Evolutionary conservation across 805 yeast genomes (phyloP).

Genomic region (Scheffersomyces amazonensis): DNA sequence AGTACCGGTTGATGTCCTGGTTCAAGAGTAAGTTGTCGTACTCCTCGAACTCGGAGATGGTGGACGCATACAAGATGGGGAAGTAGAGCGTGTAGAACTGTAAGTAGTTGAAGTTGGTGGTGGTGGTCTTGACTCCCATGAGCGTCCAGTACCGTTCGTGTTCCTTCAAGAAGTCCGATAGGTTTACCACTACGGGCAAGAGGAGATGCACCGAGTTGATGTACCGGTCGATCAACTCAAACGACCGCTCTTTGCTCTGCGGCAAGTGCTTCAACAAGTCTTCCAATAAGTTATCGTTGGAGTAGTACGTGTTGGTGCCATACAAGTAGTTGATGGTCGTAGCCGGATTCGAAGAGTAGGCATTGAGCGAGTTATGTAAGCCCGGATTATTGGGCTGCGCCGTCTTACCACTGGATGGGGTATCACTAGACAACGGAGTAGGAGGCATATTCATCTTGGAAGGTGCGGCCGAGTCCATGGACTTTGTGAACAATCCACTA

Average conservation of each 20-base stretch:
- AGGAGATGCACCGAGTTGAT: slow-evolving; percentile 53
- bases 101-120: slow-evolving; percentile 27
- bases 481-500: slow-evolving; percentile 9
- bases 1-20: slow-evolving; percentile 48
- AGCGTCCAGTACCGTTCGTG: slow-evolving; percentile 50
- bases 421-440: background rate
- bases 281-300: slow-evolving; percentile 28
- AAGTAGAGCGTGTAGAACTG: slow-evolving; percentile 49
- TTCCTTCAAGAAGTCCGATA: slow-evolving; percentile 39
- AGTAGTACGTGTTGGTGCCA: slow-evolving; percentile 39
- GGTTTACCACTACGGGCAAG: slow-evolving; percentile 49
- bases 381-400: slow-evolving; percentile 17
- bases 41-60: slow-evolving; percentile 59
- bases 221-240: slow-evolving; percentile 47
- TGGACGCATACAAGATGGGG: slow-evolving; percentile 56
- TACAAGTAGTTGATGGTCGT: slow-evolving; percentile 31
- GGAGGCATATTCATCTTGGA: background rate
- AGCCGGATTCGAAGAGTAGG: slow-evolving; percentile 31
- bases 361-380: slow-evolving; percentile 24
- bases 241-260: slow-evolving; percentile 38
- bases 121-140: slow-evolving; percentile 16
- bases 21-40: slow-evolving; percentile 44
- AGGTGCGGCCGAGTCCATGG: background rate
- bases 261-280: slow-evolving; percentile 47
- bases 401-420: background rate